phyloP scores from a whole-genome alignment of 352 stramenopile genomes.

The Pythium inflatum region DNA sequence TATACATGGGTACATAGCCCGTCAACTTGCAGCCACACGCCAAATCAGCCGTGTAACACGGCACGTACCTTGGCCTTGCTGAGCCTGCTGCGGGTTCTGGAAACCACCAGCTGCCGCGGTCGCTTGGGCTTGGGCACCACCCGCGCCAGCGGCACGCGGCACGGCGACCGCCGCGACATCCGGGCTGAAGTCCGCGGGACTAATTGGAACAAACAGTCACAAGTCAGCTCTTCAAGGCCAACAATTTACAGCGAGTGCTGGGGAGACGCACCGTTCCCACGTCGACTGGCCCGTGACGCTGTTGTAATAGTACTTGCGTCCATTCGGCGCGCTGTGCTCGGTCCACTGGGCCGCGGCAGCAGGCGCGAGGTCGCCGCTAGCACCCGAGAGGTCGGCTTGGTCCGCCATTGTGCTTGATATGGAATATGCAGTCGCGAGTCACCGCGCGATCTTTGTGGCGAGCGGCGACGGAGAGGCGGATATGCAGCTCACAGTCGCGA shows the following conservation, averaged over 20 bases:
- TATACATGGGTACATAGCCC: no score
- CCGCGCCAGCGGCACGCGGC: slow-evolving; percentile 33
- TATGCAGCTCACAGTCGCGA: neutral
- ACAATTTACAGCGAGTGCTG: neutral
- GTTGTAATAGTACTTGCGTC: slow-evolving; percentile 94
- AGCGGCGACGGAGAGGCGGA: neutral
- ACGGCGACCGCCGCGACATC: slow-evolving; percentile 18
- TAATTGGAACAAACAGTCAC: slow-evolving; percentile 18
- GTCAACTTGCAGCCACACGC: no score
- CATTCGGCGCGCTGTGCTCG: slow-evolving; percentile 90
- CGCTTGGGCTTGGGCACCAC: slow-evolving; percentile 34
- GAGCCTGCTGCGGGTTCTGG: slow-evolving; percentile 31
- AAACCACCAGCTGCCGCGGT: slow-evolving; percentile 31
- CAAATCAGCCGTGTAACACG: no score
- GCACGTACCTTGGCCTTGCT: slow-evolving; percentile 48
- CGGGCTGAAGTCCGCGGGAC: slow-evolving; percentile 52
- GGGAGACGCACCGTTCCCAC: slow-evolving; percentile 76
- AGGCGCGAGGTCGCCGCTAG: slow-evolving; percentile 40
- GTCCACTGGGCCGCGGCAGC: slow-evolving; percentile 72
- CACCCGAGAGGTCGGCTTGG: slow-evolving; percentile 62
- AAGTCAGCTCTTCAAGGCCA: neutral
- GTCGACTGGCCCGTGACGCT: slow-evolving; percentile 87
- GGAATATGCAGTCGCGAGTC: slow-evolving; percentile 30
- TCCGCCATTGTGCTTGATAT: slow-evolving; percentile 58
- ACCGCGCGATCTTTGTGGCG: slow-evolving; percentile 21